phyloP scores from a whole-genome alignment of 176 grass and related monocot species.

The Bothriochloa decipiens region DNA sequence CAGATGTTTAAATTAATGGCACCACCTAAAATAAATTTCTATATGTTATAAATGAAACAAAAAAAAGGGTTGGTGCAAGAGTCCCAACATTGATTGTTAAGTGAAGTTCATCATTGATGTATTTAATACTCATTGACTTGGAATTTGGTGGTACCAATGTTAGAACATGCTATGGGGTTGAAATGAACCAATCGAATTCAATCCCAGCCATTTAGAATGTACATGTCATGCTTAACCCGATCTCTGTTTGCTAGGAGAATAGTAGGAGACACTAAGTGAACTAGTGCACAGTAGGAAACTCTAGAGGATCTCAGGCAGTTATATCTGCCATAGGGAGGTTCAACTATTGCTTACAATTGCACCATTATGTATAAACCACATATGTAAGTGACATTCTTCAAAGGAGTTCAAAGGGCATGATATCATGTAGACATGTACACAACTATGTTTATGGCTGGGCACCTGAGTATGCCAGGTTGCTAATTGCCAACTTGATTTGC shows the following conservation, averaged over 20 bases:
- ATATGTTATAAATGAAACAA: background rate
- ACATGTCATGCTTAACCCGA: background rate
- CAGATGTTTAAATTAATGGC: background rate
- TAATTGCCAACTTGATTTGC: constrained; percentile 1
- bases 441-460: background rate
- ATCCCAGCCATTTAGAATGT: constrained; percentile 4
- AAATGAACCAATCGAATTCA: constrained; percentile 15
- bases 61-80: background rate
- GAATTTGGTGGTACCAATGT: background rate
- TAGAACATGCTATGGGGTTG: background rate
- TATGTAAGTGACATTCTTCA: background rate
- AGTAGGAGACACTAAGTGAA: background rate
- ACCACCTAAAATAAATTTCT: background rate
- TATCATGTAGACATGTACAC: background rate
- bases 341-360: background rate
- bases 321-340: background rate
- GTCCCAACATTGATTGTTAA: background rate
- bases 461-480: background rate
- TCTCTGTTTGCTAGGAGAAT: no score
- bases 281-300: background rate
- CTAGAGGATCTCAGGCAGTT: background rate
- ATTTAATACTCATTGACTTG: background rate
- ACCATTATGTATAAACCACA: background rate
- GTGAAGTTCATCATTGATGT: background rate
- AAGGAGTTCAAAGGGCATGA: background rate